Percentiles rank a stretch among this genome's conserved stretches.
These are phyloP conservation scores for Trifolium fragiferum DNA, from an alignment of 306 rosid species.

Conservation along the genomic window DNA sequence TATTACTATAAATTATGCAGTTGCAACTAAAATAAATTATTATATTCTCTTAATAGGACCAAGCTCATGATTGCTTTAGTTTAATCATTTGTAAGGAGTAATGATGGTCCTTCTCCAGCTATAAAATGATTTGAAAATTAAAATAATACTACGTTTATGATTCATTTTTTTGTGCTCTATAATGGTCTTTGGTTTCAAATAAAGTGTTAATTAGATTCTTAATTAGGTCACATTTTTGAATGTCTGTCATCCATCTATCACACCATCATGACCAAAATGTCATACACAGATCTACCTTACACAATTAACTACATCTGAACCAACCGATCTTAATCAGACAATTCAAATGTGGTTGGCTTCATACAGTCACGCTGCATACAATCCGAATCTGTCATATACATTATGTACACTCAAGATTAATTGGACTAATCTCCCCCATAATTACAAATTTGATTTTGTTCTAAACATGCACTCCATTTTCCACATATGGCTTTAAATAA, in stretches of 20 bases:
- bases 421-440: slow-evolving; percentile 36
- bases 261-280: slow-evolving; percentile 44
- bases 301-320: too few species aligned
- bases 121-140: slow-evolving; percentile 31
- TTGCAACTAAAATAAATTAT: slow-evolving; percentile 15
- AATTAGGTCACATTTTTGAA: slow-evolving; percentile 38
- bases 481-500: not conserved
- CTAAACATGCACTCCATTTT: slow-evolving; percentile 23
- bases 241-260: slow-evolving; percentile 40
- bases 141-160: not conserved
- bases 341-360: too few species aligned
- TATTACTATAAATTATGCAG: slow-evolving; percentile 6
- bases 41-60: slow-evolving; percentile 24
- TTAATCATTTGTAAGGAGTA: slow-evolving; percentile 47
- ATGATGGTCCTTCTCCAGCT: slow-evolving; percentile 45
- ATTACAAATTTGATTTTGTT: slow-evolving; percentile 35
- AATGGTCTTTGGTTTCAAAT: slow-evolving; percentile 35
- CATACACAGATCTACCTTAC: not conserved
- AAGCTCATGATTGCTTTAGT: slow-evolving; percentile 38
- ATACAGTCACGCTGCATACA: too few species aligned
- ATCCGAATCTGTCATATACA: too few species aligned
- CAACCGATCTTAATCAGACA: too few species aligned
- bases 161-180: slow-evolving; percentile 35
- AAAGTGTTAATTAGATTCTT: slow-evolving; percentile 48
- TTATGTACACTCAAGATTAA: slow-evolving; percentile 13